Conservation (phyloP, 2,329 filamentous ascomycete species). For the Trichoderma sp. region DNA sequence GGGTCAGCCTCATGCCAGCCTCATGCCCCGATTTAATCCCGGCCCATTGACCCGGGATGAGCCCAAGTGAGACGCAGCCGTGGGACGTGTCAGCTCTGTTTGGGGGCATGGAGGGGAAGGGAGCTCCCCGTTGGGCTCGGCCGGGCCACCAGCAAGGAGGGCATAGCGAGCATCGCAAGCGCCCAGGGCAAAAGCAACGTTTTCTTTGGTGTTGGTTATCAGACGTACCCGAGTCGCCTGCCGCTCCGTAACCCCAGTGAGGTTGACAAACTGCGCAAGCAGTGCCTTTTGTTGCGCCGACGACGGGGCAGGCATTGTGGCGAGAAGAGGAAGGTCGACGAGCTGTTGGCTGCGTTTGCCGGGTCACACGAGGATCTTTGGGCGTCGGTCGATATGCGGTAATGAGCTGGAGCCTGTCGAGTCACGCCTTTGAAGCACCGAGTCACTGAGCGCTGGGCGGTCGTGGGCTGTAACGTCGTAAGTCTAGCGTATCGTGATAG, state of each 20-base stretch:
- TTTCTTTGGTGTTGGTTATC: not conserved
- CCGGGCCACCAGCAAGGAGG: slow-evolving; percentile 3
- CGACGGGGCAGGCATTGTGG: slow-evolving; percentile 43
- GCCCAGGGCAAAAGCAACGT: slow-evolving; percentile 9
- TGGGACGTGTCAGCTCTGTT: slow-evolving; percentile 11
- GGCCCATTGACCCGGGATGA: slow-evolving; percentile 25
- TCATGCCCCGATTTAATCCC: slow-evolving; percentile 25
- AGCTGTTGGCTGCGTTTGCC: not conserved
- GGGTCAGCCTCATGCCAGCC: slow-evolving; percentile 26
- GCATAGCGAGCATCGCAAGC: no score
- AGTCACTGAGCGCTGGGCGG: not conserved
- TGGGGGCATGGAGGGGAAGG: slow-evolving; percentile 18
- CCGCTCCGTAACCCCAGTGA: slow-evolving; percentile 50
- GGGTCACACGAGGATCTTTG: slow-evolving; percentile 23
- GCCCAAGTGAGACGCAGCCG: slow-evolving; percentile 21
- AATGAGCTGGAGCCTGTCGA: slow-evolving; percentile 13
- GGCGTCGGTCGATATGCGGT: no score
- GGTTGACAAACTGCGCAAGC: slow-evolving; percentile 46
- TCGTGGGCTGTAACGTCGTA: not conserved
- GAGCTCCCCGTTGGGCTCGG: slow-evolving; percentile 13
- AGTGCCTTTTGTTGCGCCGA: slow-evolving; percentile 46
- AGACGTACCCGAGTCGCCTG: slow-evolving; percentile 50
- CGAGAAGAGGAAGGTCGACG: slow-evolving; percentile 26
- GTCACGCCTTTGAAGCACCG: slow-evolving; percentile 5
- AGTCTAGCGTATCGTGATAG: not conserved